Evolutionary conservation across 352 stramenopile genomes (phyloP).

Genomic region (Phytophthora cactorum): DNA sequence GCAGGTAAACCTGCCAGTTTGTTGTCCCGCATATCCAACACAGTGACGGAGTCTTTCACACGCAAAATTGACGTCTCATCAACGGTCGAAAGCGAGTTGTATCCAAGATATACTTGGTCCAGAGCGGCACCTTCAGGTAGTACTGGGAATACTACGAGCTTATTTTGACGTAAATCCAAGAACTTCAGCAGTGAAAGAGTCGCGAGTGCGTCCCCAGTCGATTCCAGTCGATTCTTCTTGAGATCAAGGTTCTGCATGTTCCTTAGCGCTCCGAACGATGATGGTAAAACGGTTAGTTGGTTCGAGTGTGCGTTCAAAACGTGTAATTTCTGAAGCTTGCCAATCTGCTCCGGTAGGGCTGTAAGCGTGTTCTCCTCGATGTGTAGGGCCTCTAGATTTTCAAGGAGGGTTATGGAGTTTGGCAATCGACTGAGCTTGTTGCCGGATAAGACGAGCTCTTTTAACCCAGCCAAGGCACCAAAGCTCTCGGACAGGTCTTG

Average conservation of each 20-base stretch:
- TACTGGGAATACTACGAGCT: slow-evolving; percentile 61
- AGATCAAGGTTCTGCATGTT: slow-evolving; percentile 76
- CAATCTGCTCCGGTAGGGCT: slow-evolving; percentile 55
- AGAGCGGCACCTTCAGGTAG: slow-evolving; percentile 61
- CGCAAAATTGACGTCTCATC: slow-evolving; percentile 65
- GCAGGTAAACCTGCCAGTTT: slow-evolving; percentile 65
- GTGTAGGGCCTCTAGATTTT: slow-evolving; percentile 60
- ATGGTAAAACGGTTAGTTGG: slow-evolving; percentile 54
- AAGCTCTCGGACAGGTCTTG: slow-evolving; percentile 61
- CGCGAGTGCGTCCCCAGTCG: slow-evolving; percentile 46
- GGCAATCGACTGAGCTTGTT: slow-evolving; percentile 73
- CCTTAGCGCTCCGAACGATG: slow-evolving; percentile 49
- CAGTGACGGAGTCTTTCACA: slow-evolving; percentile 69
- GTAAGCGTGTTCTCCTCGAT: slow-evolving; percentile 72
- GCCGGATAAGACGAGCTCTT: slow-evolving; percentile 62
- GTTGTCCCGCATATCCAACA: slow-evolving; percentile 86
- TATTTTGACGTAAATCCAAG: slow-evolving; percentile 80
- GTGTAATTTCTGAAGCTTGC: slow-evolving; percentile 61
- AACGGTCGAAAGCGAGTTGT: slow-evolving; percentile 67
- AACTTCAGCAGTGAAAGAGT: slow-evolving; percentile 60
- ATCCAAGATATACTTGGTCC: slow-evolving; percentile 84
- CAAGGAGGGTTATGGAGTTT: slow-evolving; percentile 51
- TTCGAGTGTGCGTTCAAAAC: slow-evolving; percentile 70
- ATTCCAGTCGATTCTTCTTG: slow-evolving; percentile 79
- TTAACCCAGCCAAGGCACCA: slow-evolving; percentile 54